phyloP scores from a whole-genome alignment of 2,329 filamentous ascomycete species.

The Malbranchea cinnamomea region DNA sequence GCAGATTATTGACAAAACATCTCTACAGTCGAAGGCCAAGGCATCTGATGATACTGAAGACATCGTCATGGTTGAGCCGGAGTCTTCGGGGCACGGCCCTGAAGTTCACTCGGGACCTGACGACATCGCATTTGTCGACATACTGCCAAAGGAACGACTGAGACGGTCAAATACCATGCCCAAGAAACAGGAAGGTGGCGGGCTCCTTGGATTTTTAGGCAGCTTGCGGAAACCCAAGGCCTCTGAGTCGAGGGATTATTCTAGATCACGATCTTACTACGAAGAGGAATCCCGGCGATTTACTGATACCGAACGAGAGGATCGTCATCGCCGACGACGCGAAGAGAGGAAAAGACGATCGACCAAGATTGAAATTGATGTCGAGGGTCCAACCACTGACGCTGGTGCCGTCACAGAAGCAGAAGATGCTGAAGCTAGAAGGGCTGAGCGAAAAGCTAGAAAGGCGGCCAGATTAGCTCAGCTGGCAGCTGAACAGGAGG shows the following conservation, averaged over 20 bases:
- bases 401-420: conserved; percentile 31
- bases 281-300: conserved; percentile 20
- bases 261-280: conserved; percentile 22
- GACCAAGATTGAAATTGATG: conserved; percentile 33
- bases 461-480: conserved; percentile 29
- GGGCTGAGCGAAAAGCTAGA: conserved; percentile 46
- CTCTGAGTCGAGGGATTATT: conserved; percentile 22
- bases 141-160: conserved; percentile 34
- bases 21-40: conserved; percentile 19
- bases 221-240: conserved; percentile 21
- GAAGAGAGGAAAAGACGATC: conserved; percentile 25
- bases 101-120: conserved; percentile 33
- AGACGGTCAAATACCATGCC: conserved; percentile 46
- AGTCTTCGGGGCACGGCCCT: conserved; percentile 29
- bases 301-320: conserved; percentile 24
- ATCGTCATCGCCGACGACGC: conserved; percentile 19
- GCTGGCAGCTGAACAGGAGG: conserved; percentile 20
- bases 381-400: conserved; percentile 31
- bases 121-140: conserved; percentile 37
- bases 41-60: conserved; percentile 30
- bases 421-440: conserved; percentile 45
- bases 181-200: conserved; percentile 41
- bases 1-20: conserved; percentile 8
- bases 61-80: conserved; percentile 39
- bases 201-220: conserved; percentile 50